Conservation (phyloP, 1,139 yeast genomes). For the Candida mesenterica region DNA sequence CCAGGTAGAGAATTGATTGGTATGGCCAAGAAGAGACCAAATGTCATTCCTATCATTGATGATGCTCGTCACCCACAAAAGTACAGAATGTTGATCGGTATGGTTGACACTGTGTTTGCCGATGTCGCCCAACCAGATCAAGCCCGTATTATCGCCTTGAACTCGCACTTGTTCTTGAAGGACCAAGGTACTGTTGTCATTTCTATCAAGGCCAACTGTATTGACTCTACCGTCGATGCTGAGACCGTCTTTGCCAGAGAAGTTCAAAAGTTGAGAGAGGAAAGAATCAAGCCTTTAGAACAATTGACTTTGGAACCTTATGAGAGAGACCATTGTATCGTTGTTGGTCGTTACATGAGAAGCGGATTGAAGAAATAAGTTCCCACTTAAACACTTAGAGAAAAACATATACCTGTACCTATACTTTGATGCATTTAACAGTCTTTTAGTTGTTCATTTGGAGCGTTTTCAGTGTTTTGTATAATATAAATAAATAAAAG, state of each 20-base stretch:
- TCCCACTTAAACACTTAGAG: conserved; percentile 19
- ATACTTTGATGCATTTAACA: not conserved
- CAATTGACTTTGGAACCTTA: conserved; percentile 98
- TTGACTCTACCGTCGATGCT: conserved; percentile 98
- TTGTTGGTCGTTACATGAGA: conserved; percentile 95
- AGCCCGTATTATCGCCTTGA: conserved; percentile 98
- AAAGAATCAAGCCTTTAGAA: conserved; percentile 96
- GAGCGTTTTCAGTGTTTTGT: not conserved
- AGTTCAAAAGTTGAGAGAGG: conserved; percentile 98
- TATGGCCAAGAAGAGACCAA: conserved; percentile 99
- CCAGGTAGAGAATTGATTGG: conserved; percentile 99
- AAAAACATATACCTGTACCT: not conserved
- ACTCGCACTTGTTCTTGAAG: conserved; percentile 96
- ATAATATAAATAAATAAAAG: too few relatives aligned
- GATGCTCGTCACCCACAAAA: conserved; percentile 99
- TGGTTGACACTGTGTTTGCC: conserved; percentile 98
- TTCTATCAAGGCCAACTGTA: conserved; percentile 99
- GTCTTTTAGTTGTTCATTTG: not conserved
- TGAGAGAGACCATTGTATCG: conserved; percentile 99
- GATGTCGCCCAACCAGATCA: conserved; percentile 99
- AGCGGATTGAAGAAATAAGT: conserved; percentile 63
- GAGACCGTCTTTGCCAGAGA: conserved; percentile 99
- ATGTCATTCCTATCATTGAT: conserved; percentile 96
- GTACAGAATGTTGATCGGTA: conserved; percentile 97
- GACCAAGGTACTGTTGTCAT: conserved; percentile 98